Evolutionary conservation across 176 grass and related monocot genomes (phyloP).

Genomic region (Aechmea fasciata): DNA sequence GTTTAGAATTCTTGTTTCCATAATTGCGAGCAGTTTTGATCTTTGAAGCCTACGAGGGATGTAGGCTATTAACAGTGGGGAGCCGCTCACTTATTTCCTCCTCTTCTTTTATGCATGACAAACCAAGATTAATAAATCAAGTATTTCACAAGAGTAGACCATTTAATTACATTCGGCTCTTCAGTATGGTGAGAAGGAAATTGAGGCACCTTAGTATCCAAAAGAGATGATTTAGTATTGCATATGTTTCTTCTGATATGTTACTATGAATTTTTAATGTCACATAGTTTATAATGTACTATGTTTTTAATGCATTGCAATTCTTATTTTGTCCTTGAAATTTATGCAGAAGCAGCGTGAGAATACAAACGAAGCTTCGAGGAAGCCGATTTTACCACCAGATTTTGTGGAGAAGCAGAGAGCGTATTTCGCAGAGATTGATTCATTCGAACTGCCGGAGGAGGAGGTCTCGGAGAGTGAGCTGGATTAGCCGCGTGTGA

Average conservation of each 20-base stretch:
- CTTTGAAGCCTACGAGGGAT: too few relatives aligned
- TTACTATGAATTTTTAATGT: too few relatives aligned
- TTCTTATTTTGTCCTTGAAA: background rate
- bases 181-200: background rate
- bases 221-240: too few relatives aligned
- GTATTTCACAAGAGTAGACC: background rate
- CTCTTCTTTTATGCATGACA: too few relatives aligned
- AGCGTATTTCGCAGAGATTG: slow-evolving; percentile 43
- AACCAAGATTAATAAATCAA: background rate
- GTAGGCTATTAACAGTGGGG: too few relatives aligned
- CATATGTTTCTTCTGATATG: too few relatives aligned
- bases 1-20: too few relatives aligned
- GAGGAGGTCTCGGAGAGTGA: slow-evolving; percentile 39
- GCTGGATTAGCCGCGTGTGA: slow-evolving; percentile 11
- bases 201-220: background rate
- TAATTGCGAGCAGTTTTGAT: too few relatives aligned
- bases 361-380: background rate
- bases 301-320: background rate
- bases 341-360: slow-evolving; percentile 18
- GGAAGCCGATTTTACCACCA: slow-evolving; percentile 12
- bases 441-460: slow-evolving; percentile 40
- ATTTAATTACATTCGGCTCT: background rate
- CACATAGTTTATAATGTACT: too few relatives aligned
- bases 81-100: too few relatives aligned
- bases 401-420: slow-evolving; percentile 46